Evolutionary conservation across 2,329 filamentous ascomycete genomes (phyloP), one percentile per base, ranked within the genome.

Genomic region (Stemphylium lycopersici): DNA sequence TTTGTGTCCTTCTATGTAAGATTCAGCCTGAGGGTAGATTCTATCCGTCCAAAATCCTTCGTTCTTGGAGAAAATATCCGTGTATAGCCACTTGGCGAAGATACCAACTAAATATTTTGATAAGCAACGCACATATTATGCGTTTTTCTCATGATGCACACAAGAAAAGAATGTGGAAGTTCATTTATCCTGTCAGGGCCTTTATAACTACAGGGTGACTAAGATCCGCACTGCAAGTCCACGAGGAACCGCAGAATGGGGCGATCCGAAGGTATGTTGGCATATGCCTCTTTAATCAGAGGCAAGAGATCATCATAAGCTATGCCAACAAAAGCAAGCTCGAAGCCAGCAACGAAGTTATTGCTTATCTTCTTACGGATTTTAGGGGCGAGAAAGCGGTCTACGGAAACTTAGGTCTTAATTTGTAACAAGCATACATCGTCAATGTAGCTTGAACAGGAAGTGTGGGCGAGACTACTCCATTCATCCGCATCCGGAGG

Each of bases 351-450:
- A 3, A 36, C 33, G 4, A 36, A 15, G 15, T n/a, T n/a, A n/a
- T 36, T 36, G 33, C 10, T 6, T 10, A 36, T 8, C 6, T 3
- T 10, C 13, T 18, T 15, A 15, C 33, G 13, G 8, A 36, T 18
- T 1, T 10, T 8, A 5, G 33, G n/a, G 13, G 3, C 2, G 3
- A 16, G 15, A 20, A 60, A 56, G 1, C 59, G 48, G 15, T 60
- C 56, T 8, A 43, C 56, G 29, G 59, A 50, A 5, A 47, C 41
- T 15, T 58, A 58, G 1, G 46, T n/a, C 13, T 46, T 56, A 16
- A 52, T 5, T 36, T 18, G 6, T 11, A 10, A 11, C 26, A 29
- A 29, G 2, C 26, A 29, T 1, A 10, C 8, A 26, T 26, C 24
- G 6, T 26, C 24, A 5, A 6, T 22, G 22, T 3, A 3, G 6